phyloP scores from a whole-genome alignment of 2,329 filamentous ascomycete genomes.

The Trichoderma brevicompactum region DNA sequence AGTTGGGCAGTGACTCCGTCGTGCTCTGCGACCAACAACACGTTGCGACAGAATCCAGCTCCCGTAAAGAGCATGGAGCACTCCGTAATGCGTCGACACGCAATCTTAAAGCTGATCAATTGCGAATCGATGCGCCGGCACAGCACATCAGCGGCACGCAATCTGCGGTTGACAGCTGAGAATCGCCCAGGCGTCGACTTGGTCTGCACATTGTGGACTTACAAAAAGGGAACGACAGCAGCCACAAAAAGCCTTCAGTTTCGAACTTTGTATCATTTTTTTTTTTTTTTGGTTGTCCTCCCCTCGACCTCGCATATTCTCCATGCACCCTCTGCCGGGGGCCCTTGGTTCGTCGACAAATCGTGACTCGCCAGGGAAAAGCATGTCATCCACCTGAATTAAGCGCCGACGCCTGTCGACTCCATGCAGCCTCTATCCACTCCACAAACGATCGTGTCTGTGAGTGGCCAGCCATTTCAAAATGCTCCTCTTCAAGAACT shows the following conservation, averaged over 20 bases:
- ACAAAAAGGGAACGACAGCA: background rate
- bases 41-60: background rate
- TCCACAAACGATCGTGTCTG: slow-evolving; percentile 20
- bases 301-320: slow-evolving; percentile 16
- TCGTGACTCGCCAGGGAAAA: slow-evolving; percentile 48
- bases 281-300: background rate
- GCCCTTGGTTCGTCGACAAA: slow-evolving; percentile 27
- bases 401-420: slow-evolving; percentile 62
- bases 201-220: too few species aligned
- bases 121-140: background rate
- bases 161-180: background rate
- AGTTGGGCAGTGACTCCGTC: background rate
- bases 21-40: slow-evolving; percentile 20
- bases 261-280: background rate
- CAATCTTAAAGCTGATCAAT: background rate
- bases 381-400: slow-evolving; percentile 50
- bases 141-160: background rate
- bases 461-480: slow-evolving; percentile 30
- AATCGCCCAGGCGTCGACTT: background rate
- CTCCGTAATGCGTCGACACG: background rate
- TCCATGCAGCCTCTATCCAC: slow-evolving; percentile 52
- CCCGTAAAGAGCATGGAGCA: background rate
- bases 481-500: slow-evolving; percentile 27
- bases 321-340: slow-evolving; percentile 2
- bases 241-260: background rate